Evolutionary conservation across 1,139 yeast genomes (phyloP).

Genomic region (Casaregolazyma lundiana): DNA sequence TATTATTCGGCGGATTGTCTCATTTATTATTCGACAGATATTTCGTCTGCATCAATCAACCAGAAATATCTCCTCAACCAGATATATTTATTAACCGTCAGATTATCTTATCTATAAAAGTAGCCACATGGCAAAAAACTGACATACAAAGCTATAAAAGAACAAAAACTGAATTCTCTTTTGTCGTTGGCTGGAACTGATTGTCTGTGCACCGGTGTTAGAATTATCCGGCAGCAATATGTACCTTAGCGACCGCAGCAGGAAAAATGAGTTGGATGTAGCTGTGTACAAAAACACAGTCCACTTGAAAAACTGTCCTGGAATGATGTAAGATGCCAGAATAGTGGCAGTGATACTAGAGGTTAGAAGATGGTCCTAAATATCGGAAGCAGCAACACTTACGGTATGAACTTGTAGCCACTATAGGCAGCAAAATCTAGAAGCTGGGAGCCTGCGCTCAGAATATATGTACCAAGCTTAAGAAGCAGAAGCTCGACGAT

Average conservation of each 20-base stretch:
- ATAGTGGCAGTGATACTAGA: slow-evolving; percentile 33
- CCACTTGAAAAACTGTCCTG: slow-evolving; percentile 43
- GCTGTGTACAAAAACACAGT: slow-evolving; percentile 37
- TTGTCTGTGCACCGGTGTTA: slow-evolving; percentile 26
- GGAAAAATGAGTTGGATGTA: slow-evolving; percentile 40
- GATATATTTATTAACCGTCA: not conserved
- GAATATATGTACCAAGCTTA: slow-evolving; percentile 58
- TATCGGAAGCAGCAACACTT: slow-evolving; percentile 16
- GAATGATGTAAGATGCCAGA: slow-evolving; percentile 37
- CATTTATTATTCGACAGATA: too few relatives aligned
- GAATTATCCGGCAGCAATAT: slow-evolving; percentile 52
- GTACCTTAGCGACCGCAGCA: slow-evolving; percentile 78
- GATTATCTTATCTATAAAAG: slow-evolving; percentile 30
- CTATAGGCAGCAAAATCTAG: slow-evolving; percentile 87
- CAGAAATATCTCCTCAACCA: too few relatives aligned
- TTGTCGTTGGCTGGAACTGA: slow-evolving; percentile 60
- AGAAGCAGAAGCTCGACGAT: slow-evolving; percentile 61
- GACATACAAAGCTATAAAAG: slow-evolving; percentile 78
- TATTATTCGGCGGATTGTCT: too few relatives aligned
- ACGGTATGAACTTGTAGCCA: slow-evolving; percentile 89
- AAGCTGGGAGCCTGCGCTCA: slow-evolving; percentile 53
- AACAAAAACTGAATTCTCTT: slow-evolving; percentile 83
- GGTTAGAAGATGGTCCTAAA: not conserved
- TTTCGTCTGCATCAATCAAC: too few relatives aligned
- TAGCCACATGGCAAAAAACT: slow-evolving; percentile 57